Percentiles rank a stretch among this genome's conserved stretches.
These are phyloP conservation scores for Bipolaris bicolor DNA, from an alignment of 2,329 filamentous ascomycete genomes.

Conservation along the genomic window DNA sequence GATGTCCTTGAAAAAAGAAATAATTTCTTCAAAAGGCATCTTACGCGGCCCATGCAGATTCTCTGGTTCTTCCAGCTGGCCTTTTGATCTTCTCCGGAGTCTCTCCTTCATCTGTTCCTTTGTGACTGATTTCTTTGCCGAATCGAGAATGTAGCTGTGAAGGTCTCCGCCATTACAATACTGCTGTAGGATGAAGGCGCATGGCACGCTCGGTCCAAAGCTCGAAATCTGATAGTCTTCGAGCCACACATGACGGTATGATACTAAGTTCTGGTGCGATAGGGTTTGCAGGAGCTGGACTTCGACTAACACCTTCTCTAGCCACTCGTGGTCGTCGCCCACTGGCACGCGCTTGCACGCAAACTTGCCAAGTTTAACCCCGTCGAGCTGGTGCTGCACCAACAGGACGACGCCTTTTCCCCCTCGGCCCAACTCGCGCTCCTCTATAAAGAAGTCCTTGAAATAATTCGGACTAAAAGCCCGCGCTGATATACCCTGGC, in stretches of 20 bases:
- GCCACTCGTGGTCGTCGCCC: constrained; percentile 88
- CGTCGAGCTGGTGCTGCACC: constrained; percentile 91
- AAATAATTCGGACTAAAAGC: constrained; percentile 95
- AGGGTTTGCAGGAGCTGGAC: constrained; percentile 91
- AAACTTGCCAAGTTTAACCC: constrained; percentile 85
- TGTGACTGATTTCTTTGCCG: constrained; percentile 65
- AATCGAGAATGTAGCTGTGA: constrained; percentile 81
- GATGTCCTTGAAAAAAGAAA: constrained; percentile 94
- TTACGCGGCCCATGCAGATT: constrained; percentile 60
- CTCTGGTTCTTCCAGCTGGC: constrained; percentile 68
- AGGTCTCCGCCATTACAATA: constrained; percentile 96
- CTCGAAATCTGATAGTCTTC: constrained; percentile 82
- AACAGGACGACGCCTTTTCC: constrained; percentile 94
- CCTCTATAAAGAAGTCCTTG: constrained; percentile 88
- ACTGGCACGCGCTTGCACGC: constrained; percentile 97
- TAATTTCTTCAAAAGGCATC: constrained; percentile 87
- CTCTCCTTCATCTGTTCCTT: constrained; percentile 89
- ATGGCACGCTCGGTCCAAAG: constrained; percentile 90
- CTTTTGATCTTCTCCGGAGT: constrained; percentile 80
- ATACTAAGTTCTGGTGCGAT: constrained; percentile 93
- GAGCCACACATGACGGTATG: constrained; percentile 96
- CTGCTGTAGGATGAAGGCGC: constrained; percentile 95
- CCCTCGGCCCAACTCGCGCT: constrained; percentile 82
- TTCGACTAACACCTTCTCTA: constrained; percentile 92
- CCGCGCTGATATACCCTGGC: constrained; percentile 77